A percentile compares a stretch with the other conserved stretches of the same genome.
phyloP scores from a whole-genome alignment of 208 protist genomes.

The Crithidia expoeki region DNA sequence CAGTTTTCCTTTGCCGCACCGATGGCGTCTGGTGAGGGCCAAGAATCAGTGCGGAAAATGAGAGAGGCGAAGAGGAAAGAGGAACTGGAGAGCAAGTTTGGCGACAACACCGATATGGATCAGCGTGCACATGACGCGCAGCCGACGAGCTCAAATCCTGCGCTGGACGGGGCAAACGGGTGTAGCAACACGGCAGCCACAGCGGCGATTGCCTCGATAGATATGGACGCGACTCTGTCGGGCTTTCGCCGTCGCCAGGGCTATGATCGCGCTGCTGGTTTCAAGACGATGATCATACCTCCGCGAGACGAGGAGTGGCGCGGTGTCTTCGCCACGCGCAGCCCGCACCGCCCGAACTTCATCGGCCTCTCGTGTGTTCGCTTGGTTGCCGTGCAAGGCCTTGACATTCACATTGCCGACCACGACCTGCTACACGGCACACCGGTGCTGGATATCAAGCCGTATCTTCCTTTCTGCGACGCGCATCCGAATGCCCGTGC shows the following conservation, averaged over 20 bases:
- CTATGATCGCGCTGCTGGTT: conserved; percentile 57
- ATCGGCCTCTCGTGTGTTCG: conserved; percentile 90
- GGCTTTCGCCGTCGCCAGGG: conserved; percentile 60
- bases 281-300: conserved; percentile 87
- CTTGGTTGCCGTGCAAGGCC: conserved; percentile 78
- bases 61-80: conserved; percentile 12
- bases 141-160: not conserved
- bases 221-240: conserved; percentile 17
- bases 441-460: conserved; percentile 97
- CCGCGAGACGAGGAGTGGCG: conserved; percentile 80
- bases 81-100: not conserved
- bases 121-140: not conserved
- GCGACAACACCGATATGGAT: not conserved
- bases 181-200: not conserved
- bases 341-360: conserved; percentile 91
- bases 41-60: conserved; percentile 39
- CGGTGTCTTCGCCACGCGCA: conserved; percentile 92
- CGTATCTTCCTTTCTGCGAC: conserved; percentile 92
- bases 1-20: conserved; percentile 86
- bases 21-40: conserved; percentile 62
- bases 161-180: no score
- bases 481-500: conserved; percentile 74
- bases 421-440: conserved; percentile 96
- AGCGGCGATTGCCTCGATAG: not conserved
- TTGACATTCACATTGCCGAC: conserved; percentile 89